These are phyloP conservation scores for Penicillium roqueforti DNA, from an alignment of 495 filamentous ascomycete species.

Conservation along the genomic window DNA sequence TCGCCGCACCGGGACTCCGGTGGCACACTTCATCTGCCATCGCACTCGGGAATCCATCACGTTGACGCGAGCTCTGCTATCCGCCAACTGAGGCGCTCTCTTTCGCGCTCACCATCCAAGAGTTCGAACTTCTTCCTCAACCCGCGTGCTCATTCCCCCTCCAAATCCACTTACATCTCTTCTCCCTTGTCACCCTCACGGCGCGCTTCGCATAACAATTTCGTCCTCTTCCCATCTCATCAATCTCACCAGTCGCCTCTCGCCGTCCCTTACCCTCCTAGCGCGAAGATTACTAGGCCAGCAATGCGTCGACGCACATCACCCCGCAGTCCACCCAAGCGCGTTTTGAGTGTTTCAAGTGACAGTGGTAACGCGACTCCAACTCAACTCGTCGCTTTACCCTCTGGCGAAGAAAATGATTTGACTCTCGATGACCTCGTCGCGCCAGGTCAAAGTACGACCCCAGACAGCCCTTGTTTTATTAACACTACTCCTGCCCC, in stretches of 20 bases:
- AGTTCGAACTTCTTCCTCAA: constrained; percentile 61
- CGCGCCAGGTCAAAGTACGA: constrained; percentile 19
- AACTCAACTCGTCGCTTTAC: constrained; percentile 30
- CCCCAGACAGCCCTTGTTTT: constrained; percentile 39
- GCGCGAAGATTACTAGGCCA: constrained; percentile 46
- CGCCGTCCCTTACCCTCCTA: constrained; percentile 50
- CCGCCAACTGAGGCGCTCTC: constrained; percentile 71
- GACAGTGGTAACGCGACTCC: constrained; percentile 66
- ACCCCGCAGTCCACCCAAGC: constrained; percentile 71
- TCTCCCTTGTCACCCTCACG: constrained; percentile 51
- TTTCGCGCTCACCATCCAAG: constrained; percentile 85
- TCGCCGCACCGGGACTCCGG: constrained; percentile 60
- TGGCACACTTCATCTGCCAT: constrained; percentile 75
- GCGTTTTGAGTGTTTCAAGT: constrained; percentile 63
- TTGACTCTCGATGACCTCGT: constrained; percentile 24
- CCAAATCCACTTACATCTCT: constrained; percentile 44
- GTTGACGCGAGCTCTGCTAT: constrained; percentile 75
- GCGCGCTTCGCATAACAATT: constrained; percentile 41
- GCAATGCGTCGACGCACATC: constrained; percentile 55
- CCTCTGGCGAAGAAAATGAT: constrained; percentile 55
- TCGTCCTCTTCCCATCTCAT: constrained; percentile 45
- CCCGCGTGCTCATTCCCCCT: constrained; percentile 52
- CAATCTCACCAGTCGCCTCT: constrained; percentile 48
- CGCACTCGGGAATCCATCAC: constrained; percentile 75
- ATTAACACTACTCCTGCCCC: constrained; percentile 36